Conservation (phyloP, 129 eudicot species). For the Pseudognaphalium luteoalbum region DNA sequence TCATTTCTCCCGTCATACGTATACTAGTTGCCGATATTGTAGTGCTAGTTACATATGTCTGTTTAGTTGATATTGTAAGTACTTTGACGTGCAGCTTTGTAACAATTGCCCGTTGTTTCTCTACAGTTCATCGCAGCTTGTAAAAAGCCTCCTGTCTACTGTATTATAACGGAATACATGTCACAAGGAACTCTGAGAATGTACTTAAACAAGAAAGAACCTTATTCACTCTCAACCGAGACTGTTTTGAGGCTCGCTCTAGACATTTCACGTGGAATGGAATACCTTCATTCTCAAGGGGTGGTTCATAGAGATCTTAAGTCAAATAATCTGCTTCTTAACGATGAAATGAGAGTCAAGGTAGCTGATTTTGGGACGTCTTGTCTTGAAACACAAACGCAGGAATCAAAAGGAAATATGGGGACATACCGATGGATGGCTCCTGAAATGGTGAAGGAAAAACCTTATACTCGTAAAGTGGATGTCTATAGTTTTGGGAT, state of each 20-base stretch:
- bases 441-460: constrained; percentile 98
- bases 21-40: not conserved
- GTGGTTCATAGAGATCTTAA: constrained; percentile 95
- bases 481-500: constrained; percentile 97
- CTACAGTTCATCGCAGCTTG: constrained; percentile 97
- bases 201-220: constrained; percentile 99
- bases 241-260: constrained; percentile 87
- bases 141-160: constrained; percentile 94
- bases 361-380: constrained; percentile 98
- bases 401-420: constrained; percentile 87
- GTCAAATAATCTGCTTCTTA: constrained; percentile 79
- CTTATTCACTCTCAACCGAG: constrained; percentile 90
- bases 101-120: constrained; percentile 27
- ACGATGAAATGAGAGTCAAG: constrained; percentile 95
- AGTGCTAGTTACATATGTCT: constrained; percentile 6
- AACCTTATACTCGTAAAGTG: constrained; percentile 84
- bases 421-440: constrained; percentile 99
- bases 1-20: no score
- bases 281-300: constrained; percentile 95
- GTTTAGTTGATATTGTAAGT: constrained; percentile 21
- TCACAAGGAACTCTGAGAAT: constrained; percentile 96
- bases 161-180: constrained; percentile 97
- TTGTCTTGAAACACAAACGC: constrained; percentile 84
- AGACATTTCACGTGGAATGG: constrained; percentile 96
- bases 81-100: constrained; percentile 27